Evolutionary conservation across 164 flowering plant species (phyloP).

Genomic region (Houttuynia cordata): DNA sequence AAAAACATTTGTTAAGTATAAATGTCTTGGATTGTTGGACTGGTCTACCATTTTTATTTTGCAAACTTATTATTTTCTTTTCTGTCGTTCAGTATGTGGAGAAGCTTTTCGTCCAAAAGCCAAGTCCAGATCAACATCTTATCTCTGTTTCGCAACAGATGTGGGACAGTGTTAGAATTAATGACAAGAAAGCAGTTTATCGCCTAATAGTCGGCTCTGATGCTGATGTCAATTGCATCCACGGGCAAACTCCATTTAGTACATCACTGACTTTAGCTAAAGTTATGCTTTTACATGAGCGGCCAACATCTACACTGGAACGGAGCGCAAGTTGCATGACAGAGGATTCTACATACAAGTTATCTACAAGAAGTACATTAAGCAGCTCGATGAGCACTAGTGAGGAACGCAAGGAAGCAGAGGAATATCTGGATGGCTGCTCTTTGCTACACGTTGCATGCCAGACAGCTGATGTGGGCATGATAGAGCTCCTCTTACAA

Average conservation of each 20-base stretch:
- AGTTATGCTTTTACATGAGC: slow-evolving; percentile 62
- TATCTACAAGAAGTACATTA: slow-evolving; percentile 20
- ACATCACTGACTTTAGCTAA: slow-evolving; percentile 31
- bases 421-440: slow-evolving; percentile 42
- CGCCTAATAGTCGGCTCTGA: slow-evolving; percentile 50
- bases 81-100: slow-evolving; percentile 55
- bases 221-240: slow-evolving; percentile 52
- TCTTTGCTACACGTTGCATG: slow-evolving; percentile 85
- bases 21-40: too few relatives aligned
- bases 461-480: slow-evolving; percentile 61
- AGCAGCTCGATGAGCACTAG: slow-evolving; percentile 13
- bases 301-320: slow-evolving; percentile 13
- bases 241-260: slow-evolving; percentile 27
- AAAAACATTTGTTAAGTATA: too few relatives aligned
- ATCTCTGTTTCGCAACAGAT: slow-evolving; percentile 46
- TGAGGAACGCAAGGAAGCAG: slow-evolving; percentile 21
- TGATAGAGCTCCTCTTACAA: slow-evolving; percentile 87
- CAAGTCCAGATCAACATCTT: slow-evolving; percentile 24
- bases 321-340: slow-evolving; percentile 17
- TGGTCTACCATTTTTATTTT: too few relatives aligned
- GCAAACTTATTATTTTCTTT: too few relatives aligned
- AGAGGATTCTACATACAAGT: slow-evolving; percentile 18
- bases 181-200: slow-evolving; percentile 72
- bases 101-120: slow-evolving; percentile 51
- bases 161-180: slow-evolving; percentile 59